Conservation (phyloP, 805 yeast genomes). For the Sugiyamaella lignohabitans region DNA sequence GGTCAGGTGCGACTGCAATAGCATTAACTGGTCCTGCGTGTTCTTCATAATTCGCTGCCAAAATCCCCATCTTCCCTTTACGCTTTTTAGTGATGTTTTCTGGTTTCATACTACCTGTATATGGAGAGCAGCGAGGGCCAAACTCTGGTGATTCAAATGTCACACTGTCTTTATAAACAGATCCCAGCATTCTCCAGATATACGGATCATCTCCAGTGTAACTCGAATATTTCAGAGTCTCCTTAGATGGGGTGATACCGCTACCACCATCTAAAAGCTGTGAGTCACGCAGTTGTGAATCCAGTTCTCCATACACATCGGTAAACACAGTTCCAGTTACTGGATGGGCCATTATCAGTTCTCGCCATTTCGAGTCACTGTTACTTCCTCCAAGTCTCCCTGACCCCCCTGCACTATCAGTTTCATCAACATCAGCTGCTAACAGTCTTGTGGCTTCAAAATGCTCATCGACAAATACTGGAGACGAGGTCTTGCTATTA, state of each 20-base stretch:
- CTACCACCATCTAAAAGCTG: not conserved
- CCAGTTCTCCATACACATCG: slow-evolving; percentile 20
- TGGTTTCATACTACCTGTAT: not conserved
- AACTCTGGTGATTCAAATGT: slow-evolving; percentile 58
- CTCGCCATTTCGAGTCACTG: not conserved
- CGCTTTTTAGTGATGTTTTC: slow-evolving; percentile 3
- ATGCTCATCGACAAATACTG: not conserved
- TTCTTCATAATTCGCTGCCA: slow-evolving; percentile 60
- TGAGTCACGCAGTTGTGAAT: slow-evolving; percentile 6
- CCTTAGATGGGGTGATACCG: not conserved
- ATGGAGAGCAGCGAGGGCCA: slow-evolving; percentile 37
- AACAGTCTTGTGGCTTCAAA: slow-evolving; percentile 8
- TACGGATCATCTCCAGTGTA: slow-evolving; percentile 65
- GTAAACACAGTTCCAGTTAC: slow-evolving; percentile 14
- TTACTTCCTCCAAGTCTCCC: not conserved
- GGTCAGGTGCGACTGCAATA: slow-evolving; percentile 53
- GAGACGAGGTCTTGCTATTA: not conserved
- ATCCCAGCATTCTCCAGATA: slow-evolving; percentile 49
- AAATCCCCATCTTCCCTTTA: slow-evolving; percentile 38
- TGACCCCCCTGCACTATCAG: no score
- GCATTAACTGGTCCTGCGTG: slow-evolving; percentile 55
- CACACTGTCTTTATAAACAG: slow-evolving; percentile 49
- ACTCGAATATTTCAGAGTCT: slow-evolving; percentile 30
- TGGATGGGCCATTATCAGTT: slow-evolving; percentile 8
- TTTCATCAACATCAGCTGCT: slow-evolving; percentile 3